Evolutionary conservation across 1,284 basidiomycete genomes (phyloP).

Genomic region (Fomitiporia mediterranea): DNA sequence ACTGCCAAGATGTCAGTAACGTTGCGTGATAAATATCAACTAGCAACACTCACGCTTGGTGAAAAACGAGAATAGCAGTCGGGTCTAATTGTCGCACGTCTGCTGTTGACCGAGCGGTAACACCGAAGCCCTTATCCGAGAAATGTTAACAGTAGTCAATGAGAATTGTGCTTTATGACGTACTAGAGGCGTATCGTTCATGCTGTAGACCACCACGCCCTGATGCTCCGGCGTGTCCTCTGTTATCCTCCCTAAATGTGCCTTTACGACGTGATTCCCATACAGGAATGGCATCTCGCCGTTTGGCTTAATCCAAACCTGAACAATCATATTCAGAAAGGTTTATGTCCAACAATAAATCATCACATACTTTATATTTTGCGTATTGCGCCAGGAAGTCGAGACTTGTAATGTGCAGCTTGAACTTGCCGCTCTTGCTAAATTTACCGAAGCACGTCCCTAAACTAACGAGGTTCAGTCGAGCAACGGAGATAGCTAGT

Average conservation of each 20-base stretch:
- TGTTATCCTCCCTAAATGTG: constrained; percentile 97
- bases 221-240: constrained; percentile 99
- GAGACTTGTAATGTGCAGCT: constrained; percentile 90
- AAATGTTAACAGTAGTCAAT: constrained; percentile 16
- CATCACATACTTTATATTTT: constrained; percentile 82
- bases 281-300: constrained; percentile 99
- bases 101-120: constrained; percentile 92
- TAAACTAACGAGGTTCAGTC: constrained; percentile 88
- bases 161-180: constrained; percentile 26
- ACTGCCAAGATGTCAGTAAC: constrained; percentile 36
- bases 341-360: constrained; percentile 2
- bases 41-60: constrained; percentile 87
- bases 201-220: constrained; percentile 94
- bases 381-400: constrained; percentile 96
- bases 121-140: constrained; percentile 92
- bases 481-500: constrained; percentile 86
- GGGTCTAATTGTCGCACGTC: constrained; percentile 98
- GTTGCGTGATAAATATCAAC: not conserved
- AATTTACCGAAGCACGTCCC: constrained; percentile 99
- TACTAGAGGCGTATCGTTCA: constrained; percentile 91
- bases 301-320: constrained; percentile 99
- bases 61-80: constrained; percentile 98
- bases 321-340: constrained; percentile 8
- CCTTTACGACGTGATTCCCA: constrained; percentile 98
- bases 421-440: constrained; percentile 96